Base-by-base conservation (phyloP, 768 basidiomycete genomes). In the Calocybe gangraenosa region DNA sequence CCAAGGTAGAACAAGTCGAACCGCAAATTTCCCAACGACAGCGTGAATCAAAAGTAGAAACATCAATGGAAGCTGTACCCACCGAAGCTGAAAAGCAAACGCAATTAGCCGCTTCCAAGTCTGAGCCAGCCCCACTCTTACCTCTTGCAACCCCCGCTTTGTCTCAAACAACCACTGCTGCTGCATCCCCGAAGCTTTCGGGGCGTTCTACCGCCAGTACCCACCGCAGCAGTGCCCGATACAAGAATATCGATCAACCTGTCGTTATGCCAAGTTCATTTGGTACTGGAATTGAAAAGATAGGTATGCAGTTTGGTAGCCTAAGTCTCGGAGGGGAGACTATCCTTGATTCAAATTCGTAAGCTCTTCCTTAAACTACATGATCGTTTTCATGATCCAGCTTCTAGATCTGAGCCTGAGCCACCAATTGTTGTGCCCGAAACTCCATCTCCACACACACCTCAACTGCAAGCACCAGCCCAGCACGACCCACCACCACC, bases 241-340 rank as follows among this genome's bases (percentile, higher is more conserved):
- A 83, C 68, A 90, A 89, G 70, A 75, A 73, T 17, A 77, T 75
- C 3, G 85, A 90, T 49, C 84, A 87, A 46, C 79, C 89, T 30
- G 90, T 92, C 14, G 82, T 91, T 45, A 82, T 91, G 78, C 87
- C 89, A 1, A 74, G 75, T 35, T 79, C 75, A 41, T 84, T 84
- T 60, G 76, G 78, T 22, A 57, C 75, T 25, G 73, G 73, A 14
- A 59, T 86, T 18, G 88, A 90, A 58, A 90, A 87, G 59, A 69
- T 92, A 41, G 89, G 89, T 39, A 90, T 92, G 89, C 88, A 91
- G 57, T 92, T 92, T 58, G 89, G 89, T 40, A 91, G 87, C 61
- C 65, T 92, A 55, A 86, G 79, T 61, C 73, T 92, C 28, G 80
- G 79, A 25, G 85, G 82, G 6, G 87, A 89, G 41, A 70, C 62